Conservation (phyloP, 2,329 filamentous ascomycete genomes). For the Fusarium humuli region DNA sequence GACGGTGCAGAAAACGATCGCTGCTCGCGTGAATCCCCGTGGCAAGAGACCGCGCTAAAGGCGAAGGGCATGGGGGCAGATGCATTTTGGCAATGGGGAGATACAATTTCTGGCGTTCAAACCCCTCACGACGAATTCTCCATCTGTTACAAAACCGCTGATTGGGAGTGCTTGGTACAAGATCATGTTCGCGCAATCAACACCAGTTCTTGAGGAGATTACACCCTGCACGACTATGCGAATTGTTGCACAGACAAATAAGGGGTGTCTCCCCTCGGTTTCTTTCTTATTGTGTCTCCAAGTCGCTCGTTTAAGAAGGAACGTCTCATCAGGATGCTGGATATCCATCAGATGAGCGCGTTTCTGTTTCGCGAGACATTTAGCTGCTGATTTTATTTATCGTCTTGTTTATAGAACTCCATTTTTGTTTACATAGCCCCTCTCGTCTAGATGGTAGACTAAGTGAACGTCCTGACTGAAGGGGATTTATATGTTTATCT, state of each 20-base stretch:
- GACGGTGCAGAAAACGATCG: background rate
- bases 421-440: no score
- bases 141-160: constrained; percentile 55
- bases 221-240: background rate
- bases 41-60: constrained; percentile 49
- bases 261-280: background rate
- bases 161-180: constrained; percentile 58
- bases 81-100: constrained; percentile 57
- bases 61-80: constrained; percentile 49
- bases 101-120: constrained; percentile 51
- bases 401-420: no score
- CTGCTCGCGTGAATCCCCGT: constrained; percentile 62
- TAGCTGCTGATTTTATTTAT: background rate
- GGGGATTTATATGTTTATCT: no score
- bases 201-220: background rate
- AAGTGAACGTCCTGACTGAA: no score
- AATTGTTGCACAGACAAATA: background rate
- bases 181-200: constrained; percentile 52
- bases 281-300: background rate
- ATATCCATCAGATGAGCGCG: background rate
- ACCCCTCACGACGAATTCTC: constrained; percentile 58
- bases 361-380: background rate
- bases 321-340: background rate
- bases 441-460: no score
- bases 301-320: background rate